Evolutionary conservation across 306 rosid genomes (phyloP).

Genomic region (Canavalia ensiformis): DNA sequence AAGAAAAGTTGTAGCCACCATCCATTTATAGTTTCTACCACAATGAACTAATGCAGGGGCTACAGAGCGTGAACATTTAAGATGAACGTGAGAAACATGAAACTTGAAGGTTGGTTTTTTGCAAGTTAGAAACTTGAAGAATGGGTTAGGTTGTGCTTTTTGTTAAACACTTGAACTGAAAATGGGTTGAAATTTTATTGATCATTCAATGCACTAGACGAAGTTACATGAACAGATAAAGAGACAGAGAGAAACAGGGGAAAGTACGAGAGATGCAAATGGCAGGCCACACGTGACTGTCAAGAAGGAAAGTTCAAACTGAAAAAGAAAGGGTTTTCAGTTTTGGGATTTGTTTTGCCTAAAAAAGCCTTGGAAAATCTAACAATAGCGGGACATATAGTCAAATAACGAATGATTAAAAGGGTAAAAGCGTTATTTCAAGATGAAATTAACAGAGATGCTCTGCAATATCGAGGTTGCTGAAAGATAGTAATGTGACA

Average conservation of each 20-base stretch:
- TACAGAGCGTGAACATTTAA: neutral
- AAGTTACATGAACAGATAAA: neutral
- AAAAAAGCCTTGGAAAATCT: neutral
- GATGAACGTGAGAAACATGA: neutral
- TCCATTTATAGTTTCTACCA: slow-evolving; percentile 35
- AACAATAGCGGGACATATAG: slow-evolving; percentile 22
- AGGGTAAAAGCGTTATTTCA: slow-evolving; percentile 30
- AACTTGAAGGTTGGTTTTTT: slow-evolving; percentile 16
- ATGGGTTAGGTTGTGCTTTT: slow-evolving; percentile 17
- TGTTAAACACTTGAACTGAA: neutral
- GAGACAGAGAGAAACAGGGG: slow-evolving; percentile 23
- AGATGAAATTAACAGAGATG: slow-evolving; percentile 27
- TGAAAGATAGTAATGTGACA: slow-evolving; percentile 26
- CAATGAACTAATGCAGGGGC: slow-evolving; percentile 10
- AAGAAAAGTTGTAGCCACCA: slow-evolving; percentile 26
- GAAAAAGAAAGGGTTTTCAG: slow-evolving; percentile 18
- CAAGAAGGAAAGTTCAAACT: slow-evolving; percentile 34
- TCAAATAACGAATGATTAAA: slow-evolving; percentile 25
- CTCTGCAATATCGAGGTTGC: slow-evolving; percentile 42
- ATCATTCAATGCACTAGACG: neutral
- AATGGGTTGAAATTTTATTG: neutral
- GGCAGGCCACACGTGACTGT: slow-evolving; percentile 52
- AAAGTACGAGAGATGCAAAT: slow-evolving; percentile 36
- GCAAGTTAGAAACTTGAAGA: slow-evolving; percentile 39
- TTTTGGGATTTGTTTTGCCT: neutral